Evolutionary conservation across 192 early-diverging fungal genomes (phyloP).

Genomic region (Coemansia sp.): DNA sequence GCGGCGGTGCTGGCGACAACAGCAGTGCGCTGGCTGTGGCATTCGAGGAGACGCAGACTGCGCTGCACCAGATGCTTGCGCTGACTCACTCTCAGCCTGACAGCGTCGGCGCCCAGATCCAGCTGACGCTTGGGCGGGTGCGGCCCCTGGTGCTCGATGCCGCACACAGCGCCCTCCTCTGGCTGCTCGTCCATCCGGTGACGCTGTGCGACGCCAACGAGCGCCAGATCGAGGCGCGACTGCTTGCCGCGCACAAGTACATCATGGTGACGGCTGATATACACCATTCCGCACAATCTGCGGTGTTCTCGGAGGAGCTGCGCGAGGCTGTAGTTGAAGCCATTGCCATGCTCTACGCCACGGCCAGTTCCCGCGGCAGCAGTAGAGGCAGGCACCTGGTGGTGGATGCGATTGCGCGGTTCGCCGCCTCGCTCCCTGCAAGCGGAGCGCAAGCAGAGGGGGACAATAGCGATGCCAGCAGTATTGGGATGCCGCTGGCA

Average conservation of each 20-base stretch:
- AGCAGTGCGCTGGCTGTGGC: slow-evolving; percentile 48
- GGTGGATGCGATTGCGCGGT: slow-evolving; percentile 21
- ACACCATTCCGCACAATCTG: background rate
- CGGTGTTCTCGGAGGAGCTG: background rate
- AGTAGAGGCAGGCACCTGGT: slow-evolving; percentile 39
- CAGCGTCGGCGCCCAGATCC: background rate
- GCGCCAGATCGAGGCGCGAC: slow-evolving; percentile 24
- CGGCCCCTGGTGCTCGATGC: slow-evolving; percentile 33
- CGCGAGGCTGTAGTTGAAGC: slow-evolving; percentile 36
- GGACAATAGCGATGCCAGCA: background rate
- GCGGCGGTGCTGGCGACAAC: slow-evolving; percentile 21
- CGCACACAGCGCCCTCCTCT: slow-evolving; percentile 27
- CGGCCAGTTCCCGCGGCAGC: background rate
- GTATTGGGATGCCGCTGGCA: slow-evolving; percentile 6
- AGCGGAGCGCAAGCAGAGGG: background rate
- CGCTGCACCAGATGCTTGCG: background rate
- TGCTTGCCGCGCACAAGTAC: background rate
- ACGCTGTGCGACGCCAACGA: slow-evolving; percentile 28
- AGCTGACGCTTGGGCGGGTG: background rate
- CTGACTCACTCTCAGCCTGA: background rate
- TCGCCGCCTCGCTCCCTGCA: slow-evolving; percentile 13
- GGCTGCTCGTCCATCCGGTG: slow-evolving; percentile 32
- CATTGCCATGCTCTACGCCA: slow-evolving; percentile 49
- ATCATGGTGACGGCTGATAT: background rate
- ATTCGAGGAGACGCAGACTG: slow-evolving; percentile 31